phyloP scores from a whole-genome alignment of 331 rosid genomes.

The Erythrophleum ivorense region DNA sequence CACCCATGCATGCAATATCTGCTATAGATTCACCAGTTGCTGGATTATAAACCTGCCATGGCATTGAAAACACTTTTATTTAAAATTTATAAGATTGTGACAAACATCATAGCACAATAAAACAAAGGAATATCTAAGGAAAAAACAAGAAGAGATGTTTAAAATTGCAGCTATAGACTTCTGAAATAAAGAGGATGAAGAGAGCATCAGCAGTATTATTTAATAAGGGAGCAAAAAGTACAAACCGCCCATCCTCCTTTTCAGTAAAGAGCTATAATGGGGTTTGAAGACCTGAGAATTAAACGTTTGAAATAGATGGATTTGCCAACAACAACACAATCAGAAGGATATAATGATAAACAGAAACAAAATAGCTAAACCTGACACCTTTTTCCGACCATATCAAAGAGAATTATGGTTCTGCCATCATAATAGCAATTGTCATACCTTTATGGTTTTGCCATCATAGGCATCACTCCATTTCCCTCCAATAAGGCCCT shows the following conservation, averaged over 20 bases:
- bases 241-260: constrained; percentile 1
- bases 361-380: background rate
- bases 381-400: background rate
- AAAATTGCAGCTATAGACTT: constrained; percentile 17
- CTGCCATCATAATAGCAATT: constrained; percentile 12
- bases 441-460: constrained; percentile 69
- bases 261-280: background rate
- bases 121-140: constrained; percentile 27
- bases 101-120: background rate
- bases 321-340: background rate
- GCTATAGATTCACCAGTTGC: constrained; percentile 89
- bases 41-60: constrained; percentile 84
- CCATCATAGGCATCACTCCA: constrained; percentile 93
- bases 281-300: background rate
- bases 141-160: constrained; percentile 14
- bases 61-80: constrained; percentile 20
- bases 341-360: background rate
- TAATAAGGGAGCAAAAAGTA: background rate
- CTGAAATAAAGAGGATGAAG: constrained; percentile 6
- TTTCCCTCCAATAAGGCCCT: constrained; percentile 92
- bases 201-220: constrained; percentile 6
- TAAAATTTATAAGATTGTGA: constrained; percentile 16
- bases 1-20: constrained; percentile 89
- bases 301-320: background rate
- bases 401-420: background rate